Evolutionary conservation across 345 rosid genomes (phyloP).

Genomic region (Hibiscus trionum): DNA sequence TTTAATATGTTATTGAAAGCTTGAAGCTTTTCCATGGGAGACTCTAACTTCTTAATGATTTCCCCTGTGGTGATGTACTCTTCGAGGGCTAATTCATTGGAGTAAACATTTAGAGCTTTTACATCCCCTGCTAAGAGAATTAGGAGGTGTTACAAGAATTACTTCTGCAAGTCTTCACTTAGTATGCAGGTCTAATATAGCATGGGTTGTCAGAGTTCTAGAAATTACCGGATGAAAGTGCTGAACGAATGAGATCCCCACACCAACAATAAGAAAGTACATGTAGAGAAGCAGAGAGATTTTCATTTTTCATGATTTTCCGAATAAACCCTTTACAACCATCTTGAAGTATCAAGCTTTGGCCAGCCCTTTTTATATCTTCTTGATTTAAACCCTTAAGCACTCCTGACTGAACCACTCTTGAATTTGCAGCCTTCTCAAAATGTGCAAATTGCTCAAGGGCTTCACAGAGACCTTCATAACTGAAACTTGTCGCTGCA

Average conservation of each 20-base stretch:
- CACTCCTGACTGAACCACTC: constrained; percentile 44
- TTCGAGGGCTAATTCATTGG: constrained; percentile 38
- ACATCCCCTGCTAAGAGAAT: constrained; percentile 30
- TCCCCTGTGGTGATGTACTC: constrained; percentile 47
- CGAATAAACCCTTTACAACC: constrained; percentile 41
- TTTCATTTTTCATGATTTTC: constrained; percentile 23
- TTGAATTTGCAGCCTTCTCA: constrained; percentile 40
- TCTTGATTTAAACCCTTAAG: constrained; percentile 43
- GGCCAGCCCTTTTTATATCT: constrained; percentile 41
- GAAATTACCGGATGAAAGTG: constrained; percentile 38
- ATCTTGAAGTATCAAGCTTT: constrained; percentile 34
- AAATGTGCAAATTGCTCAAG: constrained; percentile 39
- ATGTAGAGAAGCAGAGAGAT: constrained; percentile 27
- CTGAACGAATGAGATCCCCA: constrained; percentile 49
- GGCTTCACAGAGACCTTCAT: constrained; percentile 34
- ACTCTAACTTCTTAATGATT: constrained; percentile 33
- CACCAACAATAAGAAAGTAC: constrained; percentile 53
- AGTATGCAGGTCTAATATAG: background rate
- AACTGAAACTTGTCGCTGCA: constrained; percentile 22
- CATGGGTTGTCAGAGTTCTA: background rate
- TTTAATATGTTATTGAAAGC: constrained; percentile 26
- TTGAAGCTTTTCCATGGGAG: constrained; percentile 40
- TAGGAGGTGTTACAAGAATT: background rate
- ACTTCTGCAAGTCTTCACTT: no score
- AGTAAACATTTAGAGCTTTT: constrained; percentile 29